Conservation (phyloP, 345 rosid genomes). For the Draba incana region DNA sequence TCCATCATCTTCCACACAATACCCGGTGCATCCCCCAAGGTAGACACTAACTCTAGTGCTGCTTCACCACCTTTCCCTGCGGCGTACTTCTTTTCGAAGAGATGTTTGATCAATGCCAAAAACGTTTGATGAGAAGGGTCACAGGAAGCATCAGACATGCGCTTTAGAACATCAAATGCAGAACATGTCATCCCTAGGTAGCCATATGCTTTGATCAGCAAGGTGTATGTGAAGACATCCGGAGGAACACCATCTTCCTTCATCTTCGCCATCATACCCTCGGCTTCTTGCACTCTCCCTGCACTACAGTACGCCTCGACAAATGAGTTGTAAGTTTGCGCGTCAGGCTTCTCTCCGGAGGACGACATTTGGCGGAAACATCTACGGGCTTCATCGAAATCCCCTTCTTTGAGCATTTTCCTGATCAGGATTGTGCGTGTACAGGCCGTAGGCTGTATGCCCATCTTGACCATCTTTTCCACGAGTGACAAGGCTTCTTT, state of each 20-base stretch:
- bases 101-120: slow-evolving; percentile 57
- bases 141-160: slow-evolving; percentile 65
- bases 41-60: too few relatives aligned
- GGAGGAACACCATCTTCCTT: slow-evolving; percentile 56
- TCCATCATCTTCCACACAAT: slow-evolving; percentile 62
- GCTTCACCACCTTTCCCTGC: too few relatives aligned
- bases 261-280: slow-evolving; percentile 60
- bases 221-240: slow-evolving; percentile 59
- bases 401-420: slow-evolving; percentile 56
- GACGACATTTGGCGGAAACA: slow-evolving; percentile 52
- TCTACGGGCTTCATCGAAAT: slow-evolving; percentile 53
- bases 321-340: slow-evolving; percentile 58
- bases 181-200: slow-evolving; percentile 48
- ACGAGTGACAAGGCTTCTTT: slow-evolving; percentile 50
- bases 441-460: slow-evolving; percentile 50
- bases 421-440: slow-evolving; percentile 63
- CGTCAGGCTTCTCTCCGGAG: slow-evolving; percentile 61
- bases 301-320: slow-evolving; percentile 56
- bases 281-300: slow-evolving; percentile 70
- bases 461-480: slow-evolving; percentile 51
- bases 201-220: slow-evolving; percentile 63
- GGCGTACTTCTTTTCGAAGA: slow-evolving; percentile 1
- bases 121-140: slow-evolving; percentile 72
- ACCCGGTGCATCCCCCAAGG: slow-evolving; percentile 28
- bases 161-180: slow-evolving; percentile 68